Percentiles rank a stretch among this genome's conserved stretches.
Evolutionary conservation across 2,329 filamentous ascomycete species (phyloP).

Genomic region (Botrytis elliptica): DNA sequence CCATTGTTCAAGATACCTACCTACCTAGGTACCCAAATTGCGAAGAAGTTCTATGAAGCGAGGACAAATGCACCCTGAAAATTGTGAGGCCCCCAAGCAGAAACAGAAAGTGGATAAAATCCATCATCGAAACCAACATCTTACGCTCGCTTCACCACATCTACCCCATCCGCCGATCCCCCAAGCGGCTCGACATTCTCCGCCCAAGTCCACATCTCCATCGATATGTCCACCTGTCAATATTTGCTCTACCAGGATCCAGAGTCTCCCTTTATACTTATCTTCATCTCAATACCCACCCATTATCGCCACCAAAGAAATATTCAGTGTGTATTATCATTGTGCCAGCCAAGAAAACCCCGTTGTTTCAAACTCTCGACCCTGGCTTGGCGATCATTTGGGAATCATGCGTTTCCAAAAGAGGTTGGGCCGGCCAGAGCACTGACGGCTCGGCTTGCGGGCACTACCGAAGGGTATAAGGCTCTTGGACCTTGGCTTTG

Average conservation of each 20-base stretch:
- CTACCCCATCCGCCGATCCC: not conserved
- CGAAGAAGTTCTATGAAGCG: not conserved
- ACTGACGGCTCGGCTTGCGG: not conserved
- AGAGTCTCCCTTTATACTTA: not conserved
- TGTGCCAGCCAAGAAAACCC: not conserved
- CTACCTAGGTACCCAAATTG: too few species aligned
- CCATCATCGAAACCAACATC: not conserved
- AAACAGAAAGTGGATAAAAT: not conserved
- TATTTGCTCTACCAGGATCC: not conserved
- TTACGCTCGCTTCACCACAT: not conserved
- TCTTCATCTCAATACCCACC: not conserved
- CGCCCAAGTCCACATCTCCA: not conserved
- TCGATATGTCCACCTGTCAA: not conserved
- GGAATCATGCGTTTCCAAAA: not conserved
- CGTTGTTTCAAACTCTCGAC: not conserved
- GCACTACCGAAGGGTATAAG: not conserved
- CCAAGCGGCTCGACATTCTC: not conserved
- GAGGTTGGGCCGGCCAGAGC: not conserved
- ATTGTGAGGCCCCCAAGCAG: not conserved
- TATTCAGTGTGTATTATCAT: not conserved
- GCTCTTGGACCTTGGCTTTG: not conserved
- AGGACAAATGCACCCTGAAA: not conserved
- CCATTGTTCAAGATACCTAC: not conserved
- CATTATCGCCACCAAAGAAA: not conserved
- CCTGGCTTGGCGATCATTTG: not conserved